Conservation (phyloP, 2,329 filamentous ascomycete species). For the Zasmidium angulare region DNA sequence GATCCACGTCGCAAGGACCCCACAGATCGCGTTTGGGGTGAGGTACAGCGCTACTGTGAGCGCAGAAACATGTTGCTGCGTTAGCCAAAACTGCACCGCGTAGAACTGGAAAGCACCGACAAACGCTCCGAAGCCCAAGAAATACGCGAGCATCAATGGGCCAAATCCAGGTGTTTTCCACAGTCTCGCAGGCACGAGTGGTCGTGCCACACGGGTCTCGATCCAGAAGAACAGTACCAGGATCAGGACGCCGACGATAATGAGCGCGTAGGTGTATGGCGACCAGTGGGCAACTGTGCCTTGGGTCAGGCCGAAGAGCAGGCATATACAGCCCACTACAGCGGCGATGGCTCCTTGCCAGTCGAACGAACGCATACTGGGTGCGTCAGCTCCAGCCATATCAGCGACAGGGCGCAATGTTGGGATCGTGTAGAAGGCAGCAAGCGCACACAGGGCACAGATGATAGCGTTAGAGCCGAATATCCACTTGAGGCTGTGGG, state of each 20-base stretch:
- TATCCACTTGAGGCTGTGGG: constrained; percentile 43
- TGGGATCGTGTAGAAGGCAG: constrained; percentile 43
- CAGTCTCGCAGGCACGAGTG: constrained; percentile 38
- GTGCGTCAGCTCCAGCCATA: constrained; percentile 22
- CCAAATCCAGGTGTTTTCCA: constrained; percentile 47
- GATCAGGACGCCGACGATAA: constrained; percentile 34
- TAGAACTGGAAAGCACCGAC: constrained; percentile 37
- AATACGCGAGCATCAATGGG: constrained; percentile 45
- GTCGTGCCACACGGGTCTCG: constrained; percentile 34
- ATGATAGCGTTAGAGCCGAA: constrained; percentile 47
- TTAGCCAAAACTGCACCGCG: constrained; percentile 41
- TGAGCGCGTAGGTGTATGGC: constrained; percentile 39
- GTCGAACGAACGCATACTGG: constrained; percentile 29
- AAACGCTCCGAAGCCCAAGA: constrained; percentile 40
- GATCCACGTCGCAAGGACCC: constrained; percentile 47
- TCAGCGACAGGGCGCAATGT: constrained; percentile 36
- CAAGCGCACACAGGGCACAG: constrained; percentile 37
- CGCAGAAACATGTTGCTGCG: constrained; percentile 41
- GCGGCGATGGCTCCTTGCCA: constrained; percentile 34
- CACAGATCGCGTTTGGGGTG: constrained; percentile 47
- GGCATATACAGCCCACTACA: constrained; percentile 33
- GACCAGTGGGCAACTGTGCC: constrained; percentile 37
- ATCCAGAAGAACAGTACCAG: constrained; percentile 35
- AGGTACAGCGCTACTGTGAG: constrained; percentile 46
- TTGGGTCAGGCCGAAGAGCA: constrained; percentile 40